These are phyloP conservation scores for Blastomyces emzantsi DNA, from an alignment of 2,329 filamentous ascomycete genomes.

Conservation along the genomic window DNA sequence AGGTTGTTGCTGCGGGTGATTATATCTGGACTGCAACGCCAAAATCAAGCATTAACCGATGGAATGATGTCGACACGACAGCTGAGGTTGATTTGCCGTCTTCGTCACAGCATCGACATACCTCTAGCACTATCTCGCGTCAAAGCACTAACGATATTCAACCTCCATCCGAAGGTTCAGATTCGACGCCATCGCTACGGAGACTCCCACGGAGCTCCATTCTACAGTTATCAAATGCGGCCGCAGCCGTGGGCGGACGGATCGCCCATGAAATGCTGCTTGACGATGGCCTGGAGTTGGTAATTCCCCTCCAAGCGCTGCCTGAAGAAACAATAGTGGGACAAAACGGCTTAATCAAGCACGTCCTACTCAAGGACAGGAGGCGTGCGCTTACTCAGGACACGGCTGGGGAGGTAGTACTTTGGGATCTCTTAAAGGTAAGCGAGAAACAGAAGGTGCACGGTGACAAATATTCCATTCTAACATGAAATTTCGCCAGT, in stretches of 20 bases:
- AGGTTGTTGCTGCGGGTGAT: constrained; percentile 55
- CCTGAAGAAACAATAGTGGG: constrained; percentile 83
- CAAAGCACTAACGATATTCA: constrained; percentile 23
- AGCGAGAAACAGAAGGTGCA: constrained; percentile 16
- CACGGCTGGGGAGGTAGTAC: constrained; percentile 84
- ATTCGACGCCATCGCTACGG: constrained; percentile 32
- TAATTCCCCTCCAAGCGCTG: constrained; percentile 57
- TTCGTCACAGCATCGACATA: constrained; percentile 49
- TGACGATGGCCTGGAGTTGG: constrained; percentile 40
- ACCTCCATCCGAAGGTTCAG: constrained; percentile 26
- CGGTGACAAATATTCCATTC: not conserved
- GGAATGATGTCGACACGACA: constrained; percentile 75
- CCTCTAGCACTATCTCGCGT: constrained; percentile 36
- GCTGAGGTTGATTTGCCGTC: constrained; percentile 51
- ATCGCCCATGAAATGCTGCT: constrained; percentile 29
- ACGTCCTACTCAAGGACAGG: constrained; percentile 82
- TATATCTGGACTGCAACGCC: constrained; percentile 86
- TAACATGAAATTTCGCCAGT: constrained; percentile 43
- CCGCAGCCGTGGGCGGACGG: constrained; percentile 43
- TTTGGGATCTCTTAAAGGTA: constrained; percentile 90
- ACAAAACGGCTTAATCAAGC: constrained; percentile 90
- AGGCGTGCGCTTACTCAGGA: constrained; percentile 83
- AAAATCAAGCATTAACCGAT: constrained; percentile 85
- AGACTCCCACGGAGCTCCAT: constrained; percentile 70
- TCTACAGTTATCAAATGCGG: constrained; percentile 74